A percentile compares a stretch with the other conserved stretches of the same genome.
phyloP scores from a whole-genome alignment of 2,329 filamentous ascomycete genomes.

The Chalara sp. region DNA sequence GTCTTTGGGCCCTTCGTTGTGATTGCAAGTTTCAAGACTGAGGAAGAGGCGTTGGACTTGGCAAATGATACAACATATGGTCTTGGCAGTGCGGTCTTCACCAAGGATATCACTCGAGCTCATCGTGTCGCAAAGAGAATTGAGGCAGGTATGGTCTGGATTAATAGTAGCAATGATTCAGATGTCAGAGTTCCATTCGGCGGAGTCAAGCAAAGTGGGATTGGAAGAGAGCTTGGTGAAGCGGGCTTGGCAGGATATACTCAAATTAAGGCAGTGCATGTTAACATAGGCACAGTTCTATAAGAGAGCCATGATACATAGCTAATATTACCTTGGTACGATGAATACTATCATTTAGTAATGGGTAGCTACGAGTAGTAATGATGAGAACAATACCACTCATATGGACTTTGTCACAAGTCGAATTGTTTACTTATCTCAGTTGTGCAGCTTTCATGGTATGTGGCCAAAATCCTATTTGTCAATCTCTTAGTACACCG shows the following conservation, averaged over 20 bases:
- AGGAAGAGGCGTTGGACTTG: constrained; percentile 45
- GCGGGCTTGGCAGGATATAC: constrained; percentile 36
- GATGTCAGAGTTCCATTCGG: constrained; percentile 44
- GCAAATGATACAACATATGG: constrained; percentile 52
- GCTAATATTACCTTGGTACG: too few species aligned
- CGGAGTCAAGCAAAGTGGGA: constrained; percentile 53
- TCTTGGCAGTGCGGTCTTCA: constrained; percentile 48
- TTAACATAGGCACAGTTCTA: constrained; percentile 27
- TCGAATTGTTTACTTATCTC: too few species aligned
- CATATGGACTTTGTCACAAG: too few species aligned
- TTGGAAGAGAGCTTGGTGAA: constrained; percentile 43
- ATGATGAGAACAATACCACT: too few species aligned
- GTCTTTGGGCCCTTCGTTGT: constrained; percentile 54
- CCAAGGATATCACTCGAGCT: constrained; percentile 40
- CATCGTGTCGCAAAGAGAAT: constrained; percentile 41
- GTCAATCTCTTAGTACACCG: too few species aligned
- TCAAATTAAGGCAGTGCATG: constrained; percentile 33
- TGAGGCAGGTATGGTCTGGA: constrained; percentile 46
- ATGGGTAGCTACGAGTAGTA: too few species aligned
- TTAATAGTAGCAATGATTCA: constrained; percentile 35
- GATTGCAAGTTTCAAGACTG: constrained; percentile 44
- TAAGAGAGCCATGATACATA: constrained; percentile 4
- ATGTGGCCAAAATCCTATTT: too few species aligned
- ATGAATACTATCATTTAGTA: too few species aligned
- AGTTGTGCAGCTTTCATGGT: too few species aligned